These are phyloP conservation scores for Curvularia sp. DNA, from an alignment of 2,329 filamentous ascomycete species.

Conservation along the genomic window DNA sequence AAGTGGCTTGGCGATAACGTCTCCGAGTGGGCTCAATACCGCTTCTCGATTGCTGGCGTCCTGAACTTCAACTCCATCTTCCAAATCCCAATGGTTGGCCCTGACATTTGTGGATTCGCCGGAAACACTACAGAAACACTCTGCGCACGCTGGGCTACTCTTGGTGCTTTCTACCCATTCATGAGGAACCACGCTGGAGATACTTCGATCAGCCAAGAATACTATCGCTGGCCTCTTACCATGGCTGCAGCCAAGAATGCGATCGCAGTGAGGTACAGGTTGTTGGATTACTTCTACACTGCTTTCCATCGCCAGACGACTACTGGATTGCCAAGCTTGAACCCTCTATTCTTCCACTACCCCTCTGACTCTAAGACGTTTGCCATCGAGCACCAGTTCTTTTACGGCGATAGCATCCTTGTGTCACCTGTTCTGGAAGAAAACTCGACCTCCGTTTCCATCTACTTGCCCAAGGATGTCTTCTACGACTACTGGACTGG, in stretches of 20 bases:
- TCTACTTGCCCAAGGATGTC: constrained; percentile 64
- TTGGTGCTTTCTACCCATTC: constrained; percentile 78
- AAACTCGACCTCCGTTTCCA: constrained; percentile 60
- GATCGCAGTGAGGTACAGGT: constrained; percentile 73
- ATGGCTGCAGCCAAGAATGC: constrained; percentile 69
- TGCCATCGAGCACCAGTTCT: constrained; percentile 62
- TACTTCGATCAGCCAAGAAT: constrained; percentile 68
- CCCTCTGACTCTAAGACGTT: constrained; percentile 63
- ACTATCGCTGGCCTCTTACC: constrained; percentile 58
- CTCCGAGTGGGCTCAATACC: constrained; percentile 54
- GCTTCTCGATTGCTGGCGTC: constrained; percentile 50
- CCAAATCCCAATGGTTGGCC: constrained; percentile 57
- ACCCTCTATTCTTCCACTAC: constrained; percentile 75
- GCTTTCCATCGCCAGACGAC: constrained; percentile 66
- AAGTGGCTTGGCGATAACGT: constrained; percentile 66
- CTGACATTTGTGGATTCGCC: constrained; percentile 78
- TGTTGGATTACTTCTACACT: constrained; percentile 81
- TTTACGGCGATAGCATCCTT: constrained; percentile 64
- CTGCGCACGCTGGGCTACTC: constrained; percentile 74
- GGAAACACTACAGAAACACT: constrained; percentile 71
- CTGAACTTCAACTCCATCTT: constrained; percentile 56
- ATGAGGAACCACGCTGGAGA: constrained; percentile 73
- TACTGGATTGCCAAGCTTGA: constrained; percentile 69
- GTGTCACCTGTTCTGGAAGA: constrained; percentile 64
- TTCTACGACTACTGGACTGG: constrained; percentile 69